Evolutionary conservation across 805 yeast genomes (phyloP).

Genomic region (Zygosaccharomyces bailii): DNA sequence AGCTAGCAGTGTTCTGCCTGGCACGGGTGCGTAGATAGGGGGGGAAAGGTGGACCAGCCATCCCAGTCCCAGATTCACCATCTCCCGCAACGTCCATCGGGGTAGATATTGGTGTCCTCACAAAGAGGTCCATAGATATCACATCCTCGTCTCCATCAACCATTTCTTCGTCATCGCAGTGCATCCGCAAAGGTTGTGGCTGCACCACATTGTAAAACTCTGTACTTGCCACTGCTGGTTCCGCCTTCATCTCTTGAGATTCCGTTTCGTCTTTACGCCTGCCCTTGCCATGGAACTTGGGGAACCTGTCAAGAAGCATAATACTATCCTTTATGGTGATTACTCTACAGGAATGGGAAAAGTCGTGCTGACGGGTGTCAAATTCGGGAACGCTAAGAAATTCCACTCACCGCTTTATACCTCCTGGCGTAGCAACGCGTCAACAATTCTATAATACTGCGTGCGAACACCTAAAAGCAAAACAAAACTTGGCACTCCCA

Average conservation of each 20-base stretch:
- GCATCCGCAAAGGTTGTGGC: constrained; percentile 2
- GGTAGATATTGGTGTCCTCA: constrained; percentile 16
- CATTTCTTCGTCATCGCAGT: constrained; percentile 7
- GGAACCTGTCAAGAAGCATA: constrained; percentile 8
- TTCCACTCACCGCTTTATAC: background rate
- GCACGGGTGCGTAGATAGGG: constrained; percentile 21
- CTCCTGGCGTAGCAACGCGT: background rate
- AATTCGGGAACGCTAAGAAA: background rate
- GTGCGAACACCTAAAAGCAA: background rate
- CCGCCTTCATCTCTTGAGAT: background rate
- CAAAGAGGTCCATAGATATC: constrained; percentile 14
- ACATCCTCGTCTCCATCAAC: constrained; percentile 14
- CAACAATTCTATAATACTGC: background rate
- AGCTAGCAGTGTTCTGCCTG: constrained; percentile 28
- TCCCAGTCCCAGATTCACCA: constrained; percentile 4
- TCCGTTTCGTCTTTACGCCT: constrained; percentile 5
- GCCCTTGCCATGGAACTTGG: constrained; percentile 1
- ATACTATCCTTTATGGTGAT: background rate
- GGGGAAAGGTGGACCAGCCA: constrained; percentile 12
- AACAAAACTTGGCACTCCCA: background rate
- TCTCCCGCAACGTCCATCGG: constrained; percentile 9
- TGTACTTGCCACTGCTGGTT: background rate
- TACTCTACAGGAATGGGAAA: background rate
- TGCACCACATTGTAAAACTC: constrained; percentile 6
- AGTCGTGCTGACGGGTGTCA: background rate